Conservation (phyloP, 164 flowering plant genomes). For the Hamamelis virginiana region DNA sequence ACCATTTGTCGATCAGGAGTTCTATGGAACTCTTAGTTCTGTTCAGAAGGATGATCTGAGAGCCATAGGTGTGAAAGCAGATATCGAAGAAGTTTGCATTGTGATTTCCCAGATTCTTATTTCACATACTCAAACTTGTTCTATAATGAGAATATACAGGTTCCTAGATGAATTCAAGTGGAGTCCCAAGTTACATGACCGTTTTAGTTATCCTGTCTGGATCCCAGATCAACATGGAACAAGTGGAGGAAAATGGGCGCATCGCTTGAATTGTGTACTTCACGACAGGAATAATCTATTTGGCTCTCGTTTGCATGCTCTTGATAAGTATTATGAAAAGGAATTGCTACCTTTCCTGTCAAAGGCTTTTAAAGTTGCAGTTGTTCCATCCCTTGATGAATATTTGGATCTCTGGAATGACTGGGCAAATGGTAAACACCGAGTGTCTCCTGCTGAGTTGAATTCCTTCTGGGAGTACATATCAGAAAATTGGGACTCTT, state of each 20-base stretch:
- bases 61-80: slow-evolving; percentile 17
- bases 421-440: slow-evolving; percentile 9
- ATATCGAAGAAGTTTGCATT: slow-evolving; percentile 6
- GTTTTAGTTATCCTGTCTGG: slow-evolving; percentile 11
- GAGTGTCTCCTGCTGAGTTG: neutral
- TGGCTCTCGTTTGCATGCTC: slow-evolving; percentile 7
- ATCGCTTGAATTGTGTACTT: slow-evolving; percentile 12
- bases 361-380: slow-evolving; percentile 18
- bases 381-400: slow-evolving; percentile 11
- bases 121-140: neutral
- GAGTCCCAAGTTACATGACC: slow-evolving; percentile 4
- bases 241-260: slow-evolving; percentile 14
- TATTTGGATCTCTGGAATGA: slow-evolving; percentile 20
- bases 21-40: slow-evolving; percentile 1
- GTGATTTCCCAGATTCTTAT: slow-evolving; percentile 1
- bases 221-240: slow-evolving; percentile 2
- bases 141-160: slow-evolving; percentile 16
- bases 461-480: neutral
- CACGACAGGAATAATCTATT: slow-evolving; percentile 13
- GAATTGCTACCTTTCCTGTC: slow-evolving; percentile 12
- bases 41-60: slow-evolving; percentile 9
- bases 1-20: slow-evolving; percentile 19
- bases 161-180: slow-evolving; percentile 13
- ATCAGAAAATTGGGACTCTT: neutral
- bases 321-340: slow-evolving; percentile 14